A percentile compares a stretch with the other conserved stretches of the same genome.
Evolutionary conservation across 768 basidiomycete species (phyloP).

Genomic region (Psilocybe sp.): DNA sequence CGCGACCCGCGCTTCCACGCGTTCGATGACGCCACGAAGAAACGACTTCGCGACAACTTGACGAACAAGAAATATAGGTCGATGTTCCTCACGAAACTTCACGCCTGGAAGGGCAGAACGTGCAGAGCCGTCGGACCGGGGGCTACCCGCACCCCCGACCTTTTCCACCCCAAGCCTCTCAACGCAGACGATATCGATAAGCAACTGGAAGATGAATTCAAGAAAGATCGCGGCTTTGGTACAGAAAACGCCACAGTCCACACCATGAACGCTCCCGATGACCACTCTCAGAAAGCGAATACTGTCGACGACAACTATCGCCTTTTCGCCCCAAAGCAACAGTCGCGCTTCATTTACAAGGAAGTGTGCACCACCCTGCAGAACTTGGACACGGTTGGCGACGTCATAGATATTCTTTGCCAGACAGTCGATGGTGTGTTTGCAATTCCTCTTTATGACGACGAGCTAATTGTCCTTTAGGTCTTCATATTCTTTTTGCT

Average conservation of each 20-base stretch:
- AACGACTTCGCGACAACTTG: too few species aligned
- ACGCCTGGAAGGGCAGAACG: too few species aligned
- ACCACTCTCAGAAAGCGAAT: not conserved
- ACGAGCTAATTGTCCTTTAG: slow-evolving; percentile 3
- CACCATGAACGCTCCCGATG: too few species aligned
- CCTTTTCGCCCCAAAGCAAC: not conserved
- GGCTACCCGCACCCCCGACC: too few species aligned
- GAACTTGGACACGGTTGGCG: not conserved
- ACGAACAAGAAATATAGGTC: too few species aligned
- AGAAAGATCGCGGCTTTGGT: too few species aligned
- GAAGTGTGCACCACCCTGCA: not conserved
- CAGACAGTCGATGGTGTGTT: not conserved
- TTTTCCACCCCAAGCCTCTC: too few species aligned
- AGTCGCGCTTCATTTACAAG: slow-evolving; percentile 6
- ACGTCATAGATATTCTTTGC: not conserved
- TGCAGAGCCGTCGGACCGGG: too few species aligned
- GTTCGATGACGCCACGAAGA: not conserved
- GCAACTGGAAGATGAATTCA: too few species aligned
- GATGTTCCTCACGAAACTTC: too few species aligned
- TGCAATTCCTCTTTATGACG: not conserved
- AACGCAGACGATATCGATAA: too few species aligned
- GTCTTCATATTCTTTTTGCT: slow-evolving; percentile 11
- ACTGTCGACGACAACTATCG: not conserved
- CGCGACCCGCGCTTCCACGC: not conserved
- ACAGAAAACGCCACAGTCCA: too few species aligned